These are phyloP conservation scores for Aegilops umbellulata DNA, from an alignment of 176 grass and related monocot species.

Conservation along the genomic window DNA sequence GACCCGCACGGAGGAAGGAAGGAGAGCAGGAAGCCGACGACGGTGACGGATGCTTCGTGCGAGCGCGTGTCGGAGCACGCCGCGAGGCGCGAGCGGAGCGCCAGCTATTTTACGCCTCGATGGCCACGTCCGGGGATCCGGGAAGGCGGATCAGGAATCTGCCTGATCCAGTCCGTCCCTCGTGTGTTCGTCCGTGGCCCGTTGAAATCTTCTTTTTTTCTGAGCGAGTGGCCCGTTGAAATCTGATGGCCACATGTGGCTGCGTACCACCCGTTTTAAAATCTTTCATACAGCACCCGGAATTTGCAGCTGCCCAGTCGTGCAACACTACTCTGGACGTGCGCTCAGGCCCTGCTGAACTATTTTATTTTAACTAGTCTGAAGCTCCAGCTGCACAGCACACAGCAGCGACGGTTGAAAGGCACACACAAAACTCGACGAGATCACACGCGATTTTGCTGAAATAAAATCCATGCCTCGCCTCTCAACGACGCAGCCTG, in stretches of 20 bases:
- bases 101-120: neutral
- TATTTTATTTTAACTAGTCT: neutral
- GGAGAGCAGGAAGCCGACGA: neutral
- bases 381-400: neutral
- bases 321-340: neutral
- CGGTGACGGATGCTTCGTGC: neutral
- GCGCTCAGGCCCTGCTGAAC: neutral
- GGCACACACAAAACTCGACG: neutral
- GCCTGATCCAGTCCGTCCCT: neutral
- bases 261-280: neutral
- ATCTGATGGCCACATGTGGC: neutral
- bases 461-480: neutral
- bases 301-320: neutral
- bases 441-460: neutral
- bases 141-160: neutral
- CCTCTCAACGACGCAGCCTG: neutral
- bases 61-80: neutral
- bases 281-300: neutral
- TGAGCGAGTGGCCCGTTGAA: neutral
- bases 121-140: slow-evolving; percentile 27
- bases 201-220: neutral
- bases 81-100: neutral
- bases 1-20: neutral
- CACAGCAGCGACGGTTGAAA: neutral
- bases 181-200: neutral